Conservation (phyloP, 768 basidiomycete species). For the Lactifluus rugatus region DNA sequence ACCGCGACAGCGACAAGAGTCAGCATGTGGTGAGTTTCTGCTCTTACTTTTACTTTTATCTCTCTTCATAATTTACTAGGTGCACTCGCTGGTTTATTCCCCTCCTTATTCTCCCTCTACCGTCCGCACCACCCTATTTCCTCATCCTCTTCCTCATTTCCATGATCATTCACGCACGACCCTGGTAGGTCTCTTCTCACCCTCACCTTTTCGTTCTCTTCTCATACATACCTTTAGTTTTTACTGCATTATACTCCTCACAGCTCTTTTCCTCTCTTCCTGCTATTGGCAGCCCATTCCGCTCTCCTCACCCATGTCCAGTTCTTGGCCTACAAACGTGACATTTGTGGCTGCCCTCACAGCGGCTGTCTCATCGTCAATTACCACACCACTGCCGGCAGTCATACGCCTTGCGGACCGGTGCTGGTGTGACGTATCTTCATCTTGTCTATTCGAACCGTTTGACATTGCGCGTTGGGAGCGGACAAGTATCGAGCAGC, state of each 20-base stretch:
- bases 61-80: constrained; percentile 31
- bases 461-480: constrained; percentile 76
- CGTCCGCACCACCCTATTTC: constrained; percentile 74
- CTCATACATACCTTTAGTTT: constrained; percentile 42
- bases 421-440: constrained; percentile 78
- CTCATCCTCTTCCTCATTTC: constrained; percentile 69
- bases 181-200: constrained; percentile 49
- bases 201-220: background rate
- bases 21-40: constrained; percentile 61
- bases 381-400: constrained; percentile 35
- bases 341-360: constrained; percentile 63
- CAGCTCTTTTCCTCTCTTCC: constrained; percentile 76
- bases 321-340: constrained; percentile 63
- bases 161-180: constrained; percentile 69
- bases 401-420: constrained; percentile 63
- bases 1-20: background rate
- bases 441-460: constrained; percentile 58
- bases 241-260: constrained; percentile 76
- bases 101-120: constrained; percentile 63
- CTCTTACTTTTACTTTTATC: background rate
- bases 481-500: constrained; percentile 44
- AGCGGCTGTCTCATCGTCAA: constrained; percentile 30
- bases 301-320: constrained; percentile 48
- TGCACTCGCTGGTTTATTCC: constrained; percentile 84
- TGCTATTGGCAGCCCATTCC: constrained; percentile 86